phyloP scores from a whole-genome alignment of 1,139 yeast species.

The Candida pseudoviswanathii region DNA sequence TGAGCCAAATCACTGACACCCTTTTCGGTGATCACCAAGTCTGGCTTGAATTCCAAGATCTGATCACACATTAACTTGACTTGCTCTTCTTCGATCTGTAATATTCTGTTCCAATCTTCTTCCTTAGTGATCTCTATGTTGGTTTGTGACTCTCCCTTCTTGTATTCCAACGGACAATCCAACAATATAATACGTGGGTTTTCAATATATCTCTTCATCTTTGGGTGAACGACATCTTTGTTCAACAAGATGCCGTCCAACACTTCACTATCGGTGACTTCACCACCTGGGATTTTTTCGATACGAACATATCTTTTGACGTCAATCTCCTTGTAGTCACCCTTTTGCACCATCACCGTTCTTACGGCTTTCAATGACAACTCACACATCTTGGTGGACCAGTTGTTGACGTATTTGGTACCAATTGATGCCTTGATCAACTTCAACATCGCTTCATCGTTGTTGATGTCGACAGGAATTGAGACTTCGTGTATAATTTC shows the following conservation, averaged over 20 bases:
- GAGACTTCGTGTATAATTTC: constrained; percentile 86
- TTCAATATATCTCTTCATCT: constrained; percentile 87
- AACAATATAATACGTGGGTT: constrained; percentile 86
- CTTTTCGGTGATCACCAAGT: constrained; percentile 94
- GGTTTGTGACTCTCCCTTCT: constrained; percentile 98
- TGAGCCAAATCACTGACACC: constrained; percentile 99
- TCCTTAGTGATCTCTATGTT: constrained; percentile 96
- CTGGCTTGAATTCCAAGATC: constrained; percentile 84
- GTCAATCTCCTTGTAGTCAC: constrained; percentile 82
- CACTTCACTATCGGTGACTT: constrained; percentile 83
- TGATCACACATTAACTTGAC: constrained; percentile 85
- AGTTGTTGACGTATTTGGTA: constrained; percentile 88
- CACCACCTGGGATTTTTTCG: constrained; percentile 98
- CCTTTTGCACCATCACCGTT: constrained; percentile 71
- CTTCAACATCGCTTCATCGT: constrained; percentile 85
- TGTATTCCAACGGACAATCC: constrained; percentile 97
- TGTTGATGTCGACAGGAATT: constrained; percentile 77
- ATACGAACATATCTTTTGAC: constrained; percentile 90
- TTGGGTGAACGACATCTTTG: constrained; percentile 97
- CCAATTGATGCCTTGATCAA: constrained; percentile 92
- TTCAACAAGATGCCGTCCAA: constrained; percentile 91
- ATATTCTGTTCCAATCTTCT: constrained; percentile 93
- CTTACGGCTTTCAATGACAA: constrained; percentile 87
- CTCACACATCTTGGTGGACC: constrained; percentile 92
- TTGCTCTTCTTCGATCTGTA: constrained; percentile 98